Evolutionary conservation across 257 asterid genomes (phyloP), one percentile per base, ranked within the genome.

Genomic region (Solanum habrochaites): DNA sequence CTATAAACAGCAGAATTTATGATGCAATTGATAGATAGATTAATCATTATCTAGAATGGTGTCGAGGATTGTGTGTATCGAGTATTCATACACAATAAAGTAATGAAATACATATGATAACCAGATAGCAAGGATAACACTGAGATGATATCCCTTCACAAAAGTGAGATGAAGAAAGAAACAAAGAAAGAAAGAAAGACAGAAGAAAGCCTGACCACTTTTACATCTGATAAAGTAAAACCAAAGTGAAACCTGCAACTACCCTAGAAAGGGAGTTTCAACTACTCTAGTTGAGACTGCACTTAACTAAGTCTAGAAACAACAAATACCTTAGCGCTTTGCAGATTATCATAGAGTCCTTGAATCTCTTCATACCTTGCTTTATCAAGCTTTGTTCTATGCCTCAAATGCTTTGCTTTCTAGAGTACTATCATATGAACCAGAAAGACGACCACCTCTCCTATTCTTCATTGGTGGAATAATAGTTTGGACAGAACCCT

Each of bases 401-500:
- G 87, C 90, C 73, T 91, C 88, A 43, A 74, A 74, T 62, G 94
- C 97, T 43, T 93, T 91, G 70, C 85, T 91, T 93, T 95, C 96
- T 86, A 94, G 90, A 85, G 77, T 8, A 87, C 90, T 88, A 77
- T 93, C 99, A 92, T 90, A 97, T 87, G 98, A 97, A 90, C 96
- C 93, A 92, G 93, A 93, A 85, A 97, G 98, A 85, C 98, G 99
- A 20, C 94, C 93, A 90, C 89, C 90, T 88, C 95, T 92, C 6
- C 7, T 21, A 82, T 91, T 90, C 92, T 88, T 94, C 91, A 80
- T 92, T 58, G 97, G 94, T 35, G 99, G 99, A 85, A 97, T 97
- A 91, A 92, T 86, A 78, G 98, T 95, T 89, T 97, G 93, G 72
- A 94, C 92, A 73, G 98, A 92, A 91, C 95, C 94, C 77, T 98